Conservation (phyloP, 495 filamentous ascomycete genomes). For the Lophiostoma macrostomum region DNA sequence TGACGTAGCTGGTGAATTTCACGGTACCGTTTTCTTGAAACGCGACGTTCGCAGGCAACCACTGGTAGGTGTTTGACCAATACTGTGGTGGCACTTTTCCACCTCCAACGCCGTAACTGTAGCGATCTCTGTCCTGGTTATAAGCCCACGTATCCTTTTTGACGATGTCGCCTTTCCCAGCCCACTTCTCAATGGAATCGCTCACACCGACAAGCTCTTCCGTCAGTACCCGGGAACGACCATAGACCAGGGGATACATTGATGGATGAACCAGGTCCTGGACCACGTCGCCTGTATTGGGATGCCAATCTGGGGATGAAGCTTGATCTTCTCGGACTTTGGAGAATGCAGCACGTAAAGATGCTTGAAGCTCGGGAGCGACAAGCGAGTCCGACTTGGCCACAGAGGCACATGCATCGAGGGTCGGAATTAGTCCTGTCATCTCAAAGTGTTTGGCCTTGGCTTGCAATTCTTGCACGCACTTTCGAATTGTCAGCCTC, state of each 20-base stretch:
- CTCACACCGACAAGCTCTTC: conserved; percentile 6
- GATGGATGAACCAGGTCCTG: conserved; percentile 29
- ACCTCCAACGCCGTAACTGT: not conserved
- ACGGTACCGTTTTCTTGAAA: conserved; percentile 14
- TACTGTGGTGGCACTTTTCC: conserved; percentile 1
- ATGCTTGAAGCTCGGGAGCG: conserved; percentile 1
- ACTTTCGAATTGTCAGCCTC: conserved; percentile 1
- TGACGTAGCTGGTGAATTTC: conserved; percentile 26
- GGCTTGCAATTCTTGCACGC: conserved; percentile 17
- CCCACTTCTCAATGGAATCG: conserved; percentile 23
- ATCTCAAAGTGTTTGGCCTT: conserved; percentile 20
- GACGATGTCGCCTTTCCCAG: conserved; percentile 15
- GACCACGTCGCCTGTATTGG: conserved; percentile 10
- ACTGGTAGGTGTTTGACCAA: conserved; percentile 24
- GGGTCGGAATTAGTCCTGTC: conserved; percentile 13
- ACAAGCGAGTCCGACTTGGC: conserved; percentile 20
- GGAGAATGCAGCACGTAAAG: conserved; percentile 12
- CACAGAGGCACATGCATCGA: conserved; percentile 16
- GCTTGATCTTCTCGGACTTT: conserved; percentile 8
- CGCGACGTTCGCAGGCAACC: conserved; percentile 23
- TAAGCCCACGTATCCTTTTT: not conserved
- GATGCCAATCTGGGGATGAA: conserved; percentile 24
- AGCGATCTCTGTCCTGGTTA: not conserved
- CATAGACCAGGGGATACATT: conserved; percentile 27
- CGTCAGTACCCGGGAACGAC: conserved; percentile 9